Percentiles rank a stretch among this genome's conserved stretches.
Conservation (phyloP, 1,284 basidiomycete genomes). For the Ceratobasidium sp. region DNA sequence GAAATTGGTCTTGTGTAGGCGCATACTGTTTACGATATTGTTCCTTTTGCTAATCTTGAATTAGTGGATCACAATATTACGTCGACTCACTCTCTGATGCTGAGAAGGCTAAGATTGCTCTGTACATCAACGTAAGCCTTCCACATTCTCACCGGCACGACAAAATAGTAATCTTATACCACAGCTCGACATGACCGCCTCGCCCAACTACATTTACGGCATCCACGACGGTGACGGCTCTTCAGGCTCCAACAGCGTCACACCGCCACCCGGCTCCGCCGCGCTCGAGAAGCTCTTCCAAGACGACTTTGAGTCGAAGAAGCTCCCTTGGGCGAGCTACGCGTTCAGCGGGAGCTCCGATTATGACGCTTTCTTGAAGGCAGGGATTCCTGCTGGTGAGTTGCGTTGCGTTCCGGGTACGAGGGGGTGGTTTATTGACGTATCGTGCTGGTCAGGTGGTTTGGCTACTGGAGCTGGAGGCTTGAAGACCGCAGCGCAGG, state of each 20-base stretch:
- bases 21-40: neutral
- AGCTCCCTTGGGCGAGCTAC: slow-evolving; percentile 25
- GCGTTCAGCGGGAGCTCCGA: slow-evolving; percentile 18
- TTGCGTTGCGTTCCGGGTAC: neutral
- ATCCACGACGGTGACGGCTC: slow-evolving; percentile 30
- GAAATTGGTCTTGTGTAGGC: slow-evolving; percentile 25
- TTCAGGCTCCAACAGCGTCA: slow-evolving; percentile 28
- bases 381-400: slow-evolving; percentile 38
- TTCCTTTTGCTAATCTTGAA: neutral
- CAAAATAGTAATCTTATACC: neutral
- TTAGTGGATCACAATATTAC: slow-evolving; percentile 33
- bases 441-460: slow-evolving; percentile 1
- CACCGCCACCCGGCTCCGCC: slow-evolving; percentile 24
- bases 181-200: slow-evolving; percentile 39
- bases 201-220: slow-evolving; percentile 32
- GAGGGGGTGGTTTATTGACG: neutral
- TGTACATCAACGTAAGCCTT: slow-evolving; percentile 28
- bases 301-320: slow-evolving; percentile 35
- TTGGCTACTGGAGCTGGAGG: slow-evolving; percentile 33
- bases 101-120: slow-evolving; percentile 26
- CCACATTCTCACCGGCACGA: too few species aligned
- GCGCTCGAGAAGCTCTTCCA: slow-evolving; percentile 36
- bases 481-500: slow-evolving; percentile 30
- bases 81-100: slow-evolving; percentile 35
- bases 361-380: slow-evolving; percentile 39